Conservation (phyloP, 306 rosid genomes). For the Sophora flavescens region DNA sequence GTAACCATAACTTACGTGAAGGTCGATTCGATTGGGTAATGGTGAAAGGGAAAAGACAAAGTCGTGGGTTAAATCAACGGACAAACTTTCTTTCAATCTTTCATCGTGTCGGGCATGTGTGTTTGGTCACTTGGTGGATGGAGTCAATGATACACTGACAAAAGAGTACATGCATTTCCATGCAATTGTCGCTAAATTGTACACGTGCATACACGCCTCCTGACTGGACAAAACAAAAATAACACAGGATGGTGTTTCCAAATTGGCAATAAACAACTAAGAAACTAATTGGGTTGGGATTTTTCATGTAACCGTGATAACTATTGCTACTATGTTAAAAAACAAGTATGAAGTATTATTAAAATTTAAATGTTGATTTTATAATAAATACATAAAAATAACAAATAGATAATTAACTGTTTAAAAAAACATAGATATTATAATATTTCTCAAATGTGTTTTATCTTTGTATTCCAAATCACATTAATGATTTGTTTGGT, state of each 20-base stretch:
- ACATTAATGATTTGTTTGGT: no score
- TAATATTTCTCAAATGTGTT: no score
- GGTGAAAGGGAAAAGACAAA: slow-evolving; percentile 56
- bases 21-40: slow-evolving; percentile 4
- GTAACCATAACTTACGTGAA: no score
- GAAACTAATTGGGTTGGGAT: not conserved
- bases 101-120: slow-evolving; percentile 83
- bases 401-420: no score
- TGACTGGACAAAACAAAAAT: slow-evolving; percentile 39
- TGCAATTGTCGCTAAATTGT: slow-evolving; percentile 71
- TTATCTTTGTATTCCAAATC: no score
- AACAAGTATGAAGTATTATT: no score
- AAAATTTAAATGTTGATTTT: no score
- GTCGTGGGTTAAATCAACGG: slow-evolving; percentile 69
- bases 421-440: no score
- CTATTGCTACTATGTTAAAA: no score
- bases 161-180: slow-evolving; percentile 76
- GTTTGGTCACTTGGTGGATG: slow-evolving; percentile 51
- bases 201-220: slow-evolving; percentile 64
- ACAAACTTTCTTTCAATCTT: slow-evolving; percentile 61
- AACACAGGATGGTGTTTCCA: slow-evolving; percentile 21
- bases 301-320: slow-evolving; percentile 41
- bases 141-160: slow-evolving; percentile 84
- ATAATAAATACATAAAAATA: no score
- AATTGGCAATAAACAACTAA: slow-evolving; percentile 19